Evolutionary conservation across 139 green algal species (phyloP).

Genomic region (Edaphochlamys debaryana): DNA sequence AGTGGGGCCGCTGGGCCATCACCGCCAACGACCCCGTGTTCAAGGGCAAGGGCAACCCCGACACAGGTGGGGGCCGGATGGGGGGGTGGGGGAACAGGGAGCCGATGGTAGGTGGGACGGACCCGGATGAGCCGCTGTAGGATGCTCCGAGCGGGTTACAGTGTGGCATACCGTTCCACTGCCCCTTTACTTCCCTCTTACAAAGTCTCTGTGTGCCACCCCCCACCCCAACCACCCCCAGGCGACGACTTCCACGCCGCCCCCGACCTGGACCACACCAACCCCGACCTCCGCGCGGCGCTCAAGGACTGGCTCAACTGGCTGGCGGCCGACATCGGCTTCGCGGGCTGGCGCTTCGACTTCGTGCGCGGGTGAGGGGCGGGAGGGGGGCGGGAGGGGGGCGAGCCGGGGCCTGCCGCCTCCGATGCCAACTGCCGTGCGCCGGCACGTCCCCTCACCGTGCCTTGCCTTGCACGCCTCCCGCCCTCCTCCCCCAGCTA

Average conservation of each 20-base stretch:
- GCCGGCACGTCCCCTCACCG: no score
- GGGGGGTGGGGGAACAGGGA: background rate
- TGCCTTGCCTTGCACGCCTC: background rate
- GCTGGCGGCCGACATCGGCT: slow-evolving; percentile 82
- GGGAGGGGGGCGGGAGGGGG: background rate
- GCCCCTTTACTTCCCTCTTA: no score
- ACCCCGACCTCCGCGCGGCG: slow-evolving; percentile 70
- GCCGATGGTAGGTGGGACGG: background rate
- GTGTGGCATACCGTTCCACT: no score
- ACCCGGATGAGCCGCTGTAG: background rate
- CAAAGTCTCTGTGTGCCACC: no score
- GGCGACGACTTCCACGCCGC: slow-evolving; percentile 76
- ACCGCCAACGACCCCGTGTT: slow-evolving; percentile 77
- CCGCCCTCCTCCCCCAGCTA: slow-evolving; percentile 20
- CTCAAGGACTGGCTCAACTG: slow-evolving; percentile 84
- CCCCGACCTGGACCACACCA: slow-evolving; percentile 91
- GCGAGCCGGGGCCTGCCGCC: background rate
- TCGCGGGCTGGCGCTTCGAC: slow-evolving; percentile 89
- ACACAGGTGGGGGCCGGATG: slow-evolving; percentile 57
- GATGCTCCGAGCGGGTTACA: no score
- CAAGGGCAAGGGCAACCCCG: slow-evolving; percentile 68
- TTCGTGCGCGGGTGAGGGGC: slow-evolving; percentile 67
- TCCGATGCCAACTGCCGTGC: no score
- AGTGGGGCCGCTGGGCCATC: slow-evolving; percentile 89
- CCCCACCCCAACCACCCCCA: no score